Evolutionary conservation across 345 rosid species (phyloP).

Genomic region (Rubroshorea leprosula): DNA sequence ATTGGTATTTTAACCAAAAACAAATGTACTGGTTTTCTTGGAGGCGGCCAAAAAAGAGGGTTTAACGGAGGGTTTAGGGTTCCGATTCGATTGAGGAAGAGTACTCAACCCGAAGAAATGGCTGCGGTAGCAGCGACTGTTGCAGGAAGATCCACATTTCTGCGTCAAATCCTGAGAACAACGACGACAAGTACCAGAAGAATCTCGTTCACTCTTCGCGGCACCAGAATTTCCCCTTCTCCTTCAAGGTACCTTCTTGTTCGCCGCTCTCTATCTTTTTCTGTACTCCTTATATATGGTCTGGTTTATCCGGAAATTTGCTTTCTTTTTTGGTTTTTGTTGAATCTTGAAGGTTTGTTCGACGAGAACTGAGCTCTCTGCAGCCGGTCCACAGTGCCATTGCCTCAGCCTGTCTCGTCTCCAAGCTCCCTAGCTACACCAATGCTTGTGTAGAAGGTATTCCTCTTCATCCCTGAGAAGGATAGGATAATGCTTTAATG

Average conservation of each 20-base stretch:
- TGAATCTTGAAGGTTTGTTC: conserved; percentile 36
- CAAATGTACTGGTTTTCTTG: conserved; percentile 22
- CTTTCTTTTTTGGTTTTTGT: neutral
- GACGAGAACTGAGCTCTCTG: conserved; percentile 61
- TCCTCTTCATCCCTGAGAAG: neutral
- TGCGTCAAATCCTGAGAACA: conserved; percentile 33
- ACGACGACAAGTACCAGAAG: conserved; percentile 20
- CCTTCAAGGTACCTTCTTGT: conserved; percentile 22
- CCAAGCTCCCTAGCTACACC: conserved; percentile 52
- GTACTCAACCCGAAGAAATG: conserved; percentile 31
- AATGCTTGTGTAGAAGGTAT: conserved; percentile 43
- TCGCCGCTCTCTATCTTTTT: neutral
- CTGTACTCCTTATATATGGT: no score
- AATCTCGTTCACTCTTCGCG: conserved; percentile 25
- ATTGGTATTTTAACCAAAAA: no score
- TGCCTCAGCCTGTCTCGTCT: conserved; percentile 73
- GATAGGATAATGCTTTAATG: neutral
- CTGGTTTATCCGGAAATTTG: neutral
- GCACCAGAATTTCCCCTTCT: conserved; percentile 19
- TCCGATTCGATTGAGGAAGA: neutral
- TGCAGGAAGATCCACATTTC: conserved; percentile 43
- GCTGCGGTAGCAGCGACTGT: conserved; percentile 41
- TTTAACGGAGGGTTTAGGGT: conserved; percentile 28
- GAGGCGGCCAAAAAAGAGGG: no score
- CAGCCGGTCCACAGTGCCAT: conserved; percentile 52